Evolutionary conservation across 2,329 filamentous ascomycete genomes (phyloP).

Genomic region (Ophiostoma fasciatum): DNA sequence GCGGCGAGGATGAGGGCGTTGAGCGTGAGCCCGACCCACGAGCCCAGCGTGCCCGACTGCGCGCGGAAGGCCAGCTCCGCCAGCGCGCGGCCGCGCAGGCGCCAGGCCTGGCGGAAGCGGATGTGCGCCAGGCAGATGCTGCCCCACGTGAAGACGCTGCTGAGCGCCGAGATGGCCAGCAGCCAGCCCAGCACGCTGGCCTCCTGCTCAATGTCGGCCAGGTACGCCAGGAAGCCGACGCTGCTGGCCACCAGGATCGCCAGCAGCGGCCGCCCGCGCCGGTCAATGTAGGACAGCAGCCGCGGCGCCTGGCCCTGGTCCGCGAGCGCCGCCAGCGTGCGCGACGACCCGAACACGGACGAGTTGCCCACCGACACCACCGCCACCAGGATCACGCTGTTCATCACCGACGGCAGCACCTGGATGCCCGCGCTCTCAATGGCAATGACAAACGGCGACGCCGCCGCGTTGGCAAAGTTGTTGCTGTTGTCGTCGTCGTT

Average conservation of each 20-base stretch:
- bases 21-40: conserved; percentile 63
- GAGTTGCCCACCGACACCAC: conserved; percentile 88
- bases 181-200: conserved; percentile 64
- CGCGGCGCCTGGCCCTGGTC: conserved; percentile 73
- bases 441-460: conserved; percentile 87
- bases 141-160: conserved; percentile 64
- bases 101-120: conserved; percentile 77
- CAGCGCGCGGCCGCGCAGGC: conserved; percentile 49
- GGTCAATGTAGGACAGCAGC: conserved; percentile 68
- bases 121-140: conserved; percentile 86
- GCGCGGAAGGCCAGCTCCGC: conserved; percentile 69
- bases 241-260: conserved; percentile 53
- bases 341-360: conserved; percentile 78
- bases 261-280: conserved; percentile 62
- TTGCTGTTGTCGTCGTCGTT: conserved; percentile 29
- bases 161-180: conserved; percentile 56
- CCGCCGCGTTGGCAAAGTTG: conserved; percentile 49
- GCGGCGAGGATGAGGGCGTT: conserved; percentile 64
- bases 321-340: conserved; percentile 77
- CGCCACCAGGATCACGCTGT: conserved; percentile 82
- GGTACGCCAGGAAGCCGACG: conserved; percentile 62
- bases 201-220: conserved; percentile 50
- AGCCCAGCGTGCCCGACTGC: conserved; percentile 65
- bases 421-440: conserved; percentile 72
- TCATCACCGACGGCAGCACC: conserved; percentile 77